phyloP scores from a whole-genome alignment of 352 stramenopile genomes.

The Phytophthora ramorum region DNA sequence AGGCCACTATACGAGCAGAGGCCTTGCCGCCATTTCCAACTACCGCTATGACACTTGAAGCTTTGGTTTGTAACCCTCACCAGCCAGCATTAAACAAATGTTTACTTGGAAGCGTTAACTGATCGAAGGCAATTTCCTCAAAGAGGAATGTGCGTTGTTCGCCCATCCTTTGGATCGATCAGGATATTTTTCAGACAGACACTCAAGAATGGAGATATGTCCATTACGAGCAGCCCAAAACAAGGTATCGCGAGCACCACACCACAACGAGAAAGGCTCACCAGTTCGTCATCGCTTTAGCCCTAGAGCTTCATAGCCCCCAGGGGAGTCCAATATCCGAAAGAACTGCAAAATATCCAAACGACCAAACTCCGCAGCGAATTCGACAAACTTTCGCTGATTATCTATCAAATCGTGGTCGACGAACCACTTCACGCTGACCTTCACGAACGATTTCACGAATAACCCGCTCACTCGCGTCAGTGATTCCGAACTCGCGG shows the following conservation, averaged over 20 bases:
- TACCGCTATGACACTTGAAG: too few relatives aligned
- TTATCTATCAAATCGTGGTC: slow-evolving; percentile 1
- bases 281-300: background rate
- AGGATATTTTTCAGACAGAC: background rate
- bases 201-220: background rate
- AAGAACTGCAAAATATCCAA: slow-evolving; percentile 18
- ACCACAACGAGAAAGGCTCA: slow-evolving; percentile 6
- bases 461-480: too few relatives aligned
- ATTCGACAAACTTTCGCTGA: background rate
- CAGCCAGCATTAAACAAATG: too few relatives aligned
- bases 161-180: background rate
- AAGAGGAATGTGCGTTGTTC: too few relatives aligned
- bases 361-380: slow-evolving; percentile 1
- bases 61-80: too few relatives aligned
- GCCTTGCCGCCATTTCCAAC: too few relatives aligned
- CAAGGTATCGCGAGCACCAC: background rate
- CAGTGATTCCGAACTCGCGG: too few relatives aligned
- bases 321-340: background rate
- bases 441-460: too few relatives aligned
- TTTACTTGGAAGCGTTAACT: too few relatives aligned
- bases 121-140: too few relatives aligned
- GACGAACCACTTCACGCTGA: background rate
- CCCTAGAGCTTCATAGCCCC: slow-evolving; percentile 3
- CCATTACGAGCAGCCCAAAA: background rate
- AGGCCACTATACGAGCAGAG: background rate